Evolutionary conservation across 176 grass and related monocot species (phyloP).

Genomic region (Neostapfia colusana): DNA sequence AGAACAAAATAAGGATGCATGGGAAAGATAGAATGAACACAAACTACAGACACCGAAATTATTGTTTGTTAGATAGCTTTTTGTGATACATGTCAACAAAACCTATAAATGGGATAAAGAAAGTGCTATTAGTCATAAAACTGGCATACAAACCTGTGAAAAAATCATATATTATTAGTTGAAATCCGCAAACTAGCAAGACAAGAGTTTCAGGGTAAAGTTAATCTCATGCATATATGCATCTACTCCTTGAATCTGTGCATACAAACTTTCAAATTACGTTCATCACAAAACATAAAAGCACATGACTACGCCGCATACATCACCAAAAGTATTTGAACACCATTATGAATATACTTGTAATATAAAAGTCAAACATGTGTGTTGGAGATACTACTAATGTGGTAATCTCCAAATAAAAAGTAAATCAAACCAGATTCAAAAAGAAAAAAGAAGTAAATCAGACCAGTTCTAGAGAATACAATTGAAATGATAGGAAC

Average conservation of each 20-base stretch:
- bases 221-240: background rate
- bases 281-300: conserved; percentile 1
- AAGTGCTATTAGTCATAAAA: conserved; percentile 3
- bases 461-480: background rate
- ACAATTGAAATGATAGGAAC: conserved; percentile 12
- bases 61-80: background rate
- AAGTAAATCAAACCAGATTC: background rate
- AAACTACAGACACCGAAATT: conserved; percentile 8
- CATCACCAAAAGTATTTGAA: background rate
- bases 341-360: background rate
- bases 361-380: background rate
- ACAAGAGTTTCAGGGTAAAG: background rate
- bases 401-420: conserved; percentile 4
- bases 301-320: background rate
- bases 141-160: background rate
- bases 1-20: conserved; percentile 16
- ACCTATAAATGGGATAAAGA: background rate
- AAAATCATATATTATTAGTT: background rate
- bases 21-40: conserved; percentile 12
- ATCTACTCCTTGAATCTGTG: background rate
- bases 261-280: background rate
- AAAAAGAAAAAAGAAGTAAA: background rate
- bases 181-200: background rate
- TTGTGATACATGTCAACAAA: background rate
- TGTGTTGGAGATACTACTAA: background rate